Evolutionary conservation across 2,329 filamentous ascomycete genomes (phyloP), one percentile per base, ranked within the genome.

Genomic region (Pseudogymnoascus sp.): DNA sequence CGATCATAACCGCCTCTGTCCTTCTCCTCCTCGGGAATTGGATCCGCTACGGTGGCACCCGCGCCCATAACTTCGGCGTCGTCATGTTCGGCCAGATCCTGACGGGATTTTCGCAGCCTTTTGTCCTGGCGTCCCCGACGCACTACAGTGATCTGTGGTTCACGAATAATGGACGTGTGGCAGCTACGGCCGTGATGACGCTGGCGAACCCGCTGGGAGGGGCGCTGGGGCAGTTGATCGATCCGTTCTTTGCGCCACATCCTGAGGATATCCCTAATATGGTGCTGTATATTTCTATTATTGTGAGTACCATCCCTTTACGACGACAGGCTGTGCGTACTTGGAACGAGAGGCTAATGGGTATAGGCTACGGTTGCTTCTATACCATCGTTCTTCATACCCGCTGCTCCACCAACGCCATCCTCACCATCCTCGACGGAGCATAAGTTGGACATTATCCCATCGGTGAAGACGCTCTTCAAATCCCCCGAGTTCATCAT

Each of bases 131-230:
- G 6, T 91, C 93, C 0, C 93, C 94, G 0, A 93, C 94, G 0
- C 81, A 90, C 64, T 99, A 96, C 74, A 94, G 90, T 60, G 92
- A 97, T 71, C 78, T 96, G 63, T 97, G 94, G 94, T 97, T 97
- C 75, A 92, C 90, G 1, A 86, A 89, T 68, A 77, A 79, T 9
- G 93, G 92, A 6, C 84, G 94, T 60, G 89, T 96, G 11, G 87
- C 88, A 60, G 93, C 93, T 16, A 97, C 93, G 0, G 94, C 93
- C 1, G 70, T 96, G 35, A 87, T 88, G 20, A 92, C 86, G 63
- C 76, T 97, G 62, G 90, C 93, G 3, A 97, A 97, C 73, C 93
- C 93, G 0, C 81, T 97, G 59, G 93, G 93, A 12, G 92, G 89
- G 20, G 93, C 93, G 6, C 76, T 97, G 58, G 93, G 91, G 3